Conservation (phyloP, 768 basidiomycete species). For the Chalciporus piperatus region DNA sequence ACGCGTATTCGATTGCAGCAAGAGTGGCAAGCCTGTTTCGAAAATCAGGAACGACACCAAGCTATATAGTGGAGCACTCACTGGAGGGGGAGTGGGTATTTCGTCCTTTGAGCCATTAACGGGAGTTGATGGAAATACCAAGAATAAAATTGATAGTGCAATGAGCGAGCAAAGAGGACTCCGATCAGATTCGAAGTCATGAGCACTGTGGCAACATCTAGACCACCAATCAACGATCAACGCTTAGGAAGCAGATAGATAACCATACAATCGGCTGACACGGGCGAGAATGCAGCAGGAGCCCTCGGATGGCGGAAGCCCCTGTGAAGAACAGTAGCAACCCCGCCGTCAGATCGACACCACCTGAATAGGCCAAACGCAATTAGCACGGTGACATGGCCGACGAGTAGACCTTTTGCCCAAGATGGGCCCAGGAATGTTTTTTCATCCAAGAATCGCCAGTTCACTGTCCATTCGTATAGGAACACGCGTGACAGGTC, state of each 20-base stretch:
- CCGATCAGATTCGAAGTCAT: slow-evolving; percentile 93
- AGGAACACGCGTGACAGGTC: slow-evolving; percentile 86
- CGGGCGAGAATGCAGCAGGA: slow-evolving; percentile 44
- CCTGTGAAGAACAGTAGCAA: slow-evolving; percentile 48
- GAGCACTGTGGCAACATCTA: slow-evolving; percentile 77
- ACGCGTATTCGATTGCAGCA: slow-evolving; percentile 71
- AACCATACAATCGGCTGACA: slow-evolving; percentile 65
- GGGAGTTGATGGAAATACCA: slow-evolving; percentile 96
- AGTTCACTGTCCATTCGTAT: slow-evolving; percentile 98
- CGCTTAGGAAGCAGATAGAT: slow-evolving; percentile 1
- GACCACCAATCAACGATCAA: slow-evolving; percentile 13
- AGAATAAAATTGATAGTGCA: slow-evolving; percentile 98
- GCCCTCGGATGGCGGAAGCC: slow-evolving; percentile 50
- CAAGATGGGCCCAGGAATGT: slow-evolving; percentile 66
- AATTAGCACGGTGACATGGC: slow-evolving; percentile 58
- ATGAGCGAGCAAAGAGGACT: slow-evolving; percentile 85
- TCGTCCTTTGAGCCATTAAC: slow-evolving; percentile 74
- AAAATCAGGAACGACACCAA: slow-evolving; percentile 1
- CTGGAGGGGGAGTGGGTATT: slow-evolving; percentile 61
- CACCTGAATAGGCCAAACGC: slow-evolving; percentile 72
- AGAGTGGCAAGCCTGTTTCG: slow-evolving; percentile 56
- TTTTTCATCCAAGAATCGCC: slow-evolving; percentile 83
- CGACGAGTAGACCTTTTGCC: slow-evolving; percentile 59
- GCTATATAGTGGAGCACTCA: slow-evolving; percentile 32
- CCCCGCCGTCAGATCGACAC: slow-evolving; percentile 75